Percentiles rank a stretch among this genome's conserved stretches.
Evolutionary conservation across 108 stramenopile genomes (phyloP).

Genomic region (Nitzschia sp.): DNA sequence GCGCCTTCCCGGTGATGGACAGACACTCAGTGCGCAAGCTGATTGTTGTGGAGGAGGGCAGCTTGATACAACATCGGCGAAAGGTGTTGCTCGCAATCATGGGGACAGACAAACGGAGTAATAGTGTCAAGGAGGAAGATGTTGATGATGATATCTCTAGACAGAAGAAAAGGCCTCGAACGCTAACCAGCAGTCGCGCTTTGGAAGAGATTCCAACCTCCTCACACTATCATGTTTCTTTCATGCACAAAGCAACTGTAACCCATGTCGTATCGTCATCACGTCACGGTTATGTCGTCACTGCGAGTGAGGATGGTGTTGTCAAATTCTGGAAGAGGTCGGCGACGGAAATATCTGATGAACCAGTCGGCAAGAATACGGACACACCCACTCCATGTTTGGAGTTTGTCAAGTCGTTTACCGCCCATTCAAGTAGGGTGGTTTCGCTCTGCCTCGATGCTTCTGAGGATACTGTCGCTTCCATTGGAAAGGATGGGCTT

Average conservation of each 20-base stretch:
- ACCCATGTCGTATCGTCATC: slow-evolving; percentile 68
- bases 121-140: neutral
- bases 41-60: no score
- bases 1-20: no score
- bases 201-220: slow-evolving; percentile 57
- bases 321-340: slow-evolving; percentile 99
- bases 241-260: slow-evolving; percentile 91
- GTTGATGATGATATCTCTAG: neutral
- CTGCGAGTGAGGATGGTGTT: slow-evolving; percentile 86
- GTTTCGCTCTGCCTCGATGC: slow-evolving; percentile 53
- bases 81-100: no score
- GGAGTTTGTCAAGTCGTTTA: slow-evolving; percentile 98
- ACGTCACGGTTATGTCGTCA: slow-evolving; percentile 89
- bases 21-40: no score
- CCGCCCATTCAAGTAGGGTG: slow-evolving; percentile 84
- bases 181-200: neutral
- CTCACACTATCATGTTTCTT: slow-evolving; percentile 76
- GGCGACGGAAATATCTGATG: slow-evolving; percentile 23
- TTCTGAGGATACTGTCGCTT: slow-evolving; percentile 77
- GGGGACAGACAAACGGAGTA: neutral
- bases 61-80: no score
- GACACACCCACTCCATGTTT: slow-evolving; percentile 52
- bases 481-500: slow-evolving; percentile 78
- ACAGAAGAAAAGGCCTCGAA: slow-evolving; percentile 10
- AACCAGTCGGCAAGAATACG: neutral